Percentiles rank a stretch among this genome's conserved stretches.
Evolutionary conservation across 2,329 filamentous ascomycete species (phyloP).

Genomic region (Phialocephala subalpina): DNA sequence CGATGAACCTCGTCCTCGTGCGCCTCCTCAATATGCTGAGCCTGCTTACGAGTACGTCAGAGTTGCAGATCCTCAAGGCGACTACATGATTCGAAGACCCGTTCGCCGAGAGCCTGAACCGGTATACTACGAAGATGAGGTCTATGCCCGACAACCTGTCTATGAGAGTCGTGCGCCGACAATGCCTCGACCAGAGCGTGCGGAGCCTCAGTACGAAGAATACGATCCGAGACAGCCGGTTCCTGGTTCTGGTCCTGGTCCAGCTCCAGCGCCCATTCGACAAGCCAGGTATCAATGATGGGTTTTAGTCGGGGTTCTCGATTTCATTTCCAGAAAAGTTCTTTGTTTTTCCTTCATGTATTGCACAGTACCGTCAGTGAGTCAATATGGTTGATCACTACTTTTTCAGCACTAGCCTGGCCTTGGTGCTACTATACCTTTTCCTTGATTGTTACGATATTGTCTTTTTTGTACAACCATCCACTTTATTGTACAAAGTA

Average conservation of each 20-base stretch:
- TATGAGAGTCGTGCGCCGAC: slow-evolving; percentile 39
- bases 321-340: slow-evolving; percentile 27
- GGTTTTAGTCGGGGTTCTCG: slow-evolving; percentile 16
- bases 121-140: slow-evolving; percentile 42
- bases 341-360: slow-evolving; percentile 23
- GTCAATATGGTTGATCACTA: neutral
- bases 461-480: slow-evolving; percentile 7
- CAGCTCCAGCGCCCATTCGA: slow-evolving; percentile 37
- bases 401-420: neutral
- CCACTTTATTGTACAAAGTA: slow-evolving; percentile 7
- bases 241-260: slow-evolving; percentile 39
- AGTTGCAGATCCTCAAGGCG: slow-evolving; percentile 52
- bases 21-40: slow-evolving; percentile 44
- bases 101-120: slow-evolving; percentile 46
- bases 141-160: slow-evolving; percentile 38
- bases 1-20: slow-evolving; percentile 42
- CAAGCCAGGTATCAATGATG: slow-evolving; percentile 40
- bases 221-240: slow-evolving; percentile 54
- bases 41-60: slow-evolving; percentile 53
- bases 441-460: slow-evolving; percentile 1
- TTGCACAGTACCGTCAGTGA: slow-evolving; percentile 1
- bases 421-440: neutral
- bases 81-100: slow-evolving; percentile 56
- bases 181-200: slow-evolving; percentile 34
- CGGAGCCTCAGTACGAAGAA: slow-evolving; percentile 48